Conservation (phyloP, 208 protist species). For the Polymyxa betae region DNA sequence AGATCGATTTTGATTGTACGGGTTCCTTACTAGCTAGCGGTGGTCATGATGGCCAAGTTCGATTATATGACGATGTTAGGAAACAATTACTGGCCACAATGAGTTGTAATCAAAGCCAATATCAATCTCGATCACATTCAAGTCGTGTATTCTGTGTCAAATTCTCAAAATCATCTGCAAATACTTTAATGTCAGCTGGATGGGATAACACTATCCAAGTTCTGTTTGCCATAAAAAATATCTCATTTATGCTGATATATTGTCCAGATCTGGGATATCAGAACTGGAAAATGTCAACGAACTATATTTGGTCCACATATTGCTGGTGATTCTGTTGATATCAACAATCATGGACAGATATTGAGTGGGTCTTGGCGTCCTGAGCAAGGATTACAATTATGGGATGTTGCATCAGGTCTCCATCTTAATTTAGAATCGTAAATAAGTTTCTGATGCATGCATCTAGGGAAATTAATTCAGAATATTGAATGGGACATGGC, state of each 20-base stretch:
- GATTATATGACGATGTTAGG: neutral
- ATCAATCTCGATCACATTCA: neutral
- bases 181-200: slow-evolving; percentile 28
- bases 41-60: neutral
- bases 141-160: slow-evolving; percentile 41
- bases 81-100: neutral
- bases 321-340: slow-evolving; percentile 49
- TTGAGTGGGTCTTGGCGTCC: slow-evolving; percentile 37
- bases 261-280: slow-evolving; percentile 58
- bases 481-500: neutral
- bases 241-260: too few species aligned
- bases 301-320: slow-evolving; percentile 40
- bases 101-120: neutral
- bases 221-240: too few species aligned
- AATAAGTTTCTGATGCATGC: neutral
- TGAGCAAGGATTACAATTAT: slow-evolving; percentile 56
- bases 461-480: neutral
- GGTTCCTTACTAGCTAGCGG: neutral
- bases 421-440: neutral
- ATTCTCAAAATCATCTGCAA: neutral
- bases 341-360: neutral
- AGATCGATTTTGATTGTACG: neutral
- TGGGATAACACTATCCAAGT: slow-evolving; percentile 60
- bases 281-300: neutral
- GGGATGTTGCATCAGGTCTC: slow-evolving; percentile 47